Evolutionary conservation across 129 eudicot genomes (phyloP).

Genomic region (Artemisia argyi): DNA sequence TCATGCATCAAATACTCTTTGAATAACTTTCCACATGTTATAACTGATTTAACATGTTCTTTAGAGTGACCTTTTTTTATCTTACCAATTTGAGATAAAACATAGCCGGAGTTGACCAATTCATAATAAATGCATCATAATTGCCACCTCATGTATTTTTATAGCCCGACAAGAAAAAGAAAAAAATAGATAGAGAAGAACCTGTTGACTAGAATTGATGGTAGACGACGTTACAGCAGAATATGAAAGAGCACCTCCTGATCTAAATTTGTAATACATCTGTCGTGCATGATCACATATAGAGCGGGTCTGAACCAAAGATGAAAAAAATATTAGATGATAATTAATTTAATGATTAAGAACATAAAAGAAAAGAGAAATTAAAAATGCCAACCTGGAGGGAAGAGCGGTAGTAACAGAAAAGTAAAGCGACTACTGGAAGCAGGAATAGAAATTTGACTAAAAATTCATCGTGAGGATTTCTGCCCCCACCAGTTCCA

Average conservation of each 20-base stretch:
- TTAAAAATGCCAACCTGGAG: constrained; percentile 65
- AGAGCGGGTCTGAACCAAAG: constrained; percentile 60
- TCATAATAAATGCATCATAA: background rate
- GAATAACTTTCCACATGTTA: too few relatives aligned
- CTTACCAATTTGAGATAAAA: too few relatives aligned
- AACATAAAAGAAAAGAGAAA: background rate
- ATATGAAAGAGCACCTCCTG: constrained; percentile 63
- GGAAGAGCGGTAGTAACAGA: constrained; percentile 71
- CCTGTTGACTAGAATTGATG: constrained; percentile 61
- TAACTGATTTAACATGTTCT: too few relatives aligned
- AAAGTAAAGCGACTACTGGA: constrained; percentile 57
- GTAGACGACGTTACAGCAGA: constrained; percentile 68
- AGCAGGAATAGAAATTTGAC: constrained; percentile 68
- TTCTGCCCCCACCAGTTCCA: constrained; percentile 89
- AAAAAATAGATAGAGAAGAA: constrained; percentile 9
- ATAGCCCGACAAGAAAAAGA: background rate
- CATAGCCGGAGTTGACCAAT: background rate
- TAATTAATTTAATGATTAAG: background rate
- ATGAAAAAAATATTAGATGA: constrained; percentile 8
- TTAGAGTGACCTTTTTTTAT: too few relatives aligned
- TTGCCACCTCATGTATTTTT: background rate
- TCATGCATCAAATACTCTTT: too few relatives aligned
- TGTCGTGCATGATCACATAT: constrained; percentile 71
- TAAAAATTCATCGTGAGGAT: constrained; percentile 61
- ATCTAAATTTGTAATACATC: constrained; percentile 68